Base-by-base conservation (phyloP, 148 eudicot species). In the Rhododendron mucronatum region DNA sequence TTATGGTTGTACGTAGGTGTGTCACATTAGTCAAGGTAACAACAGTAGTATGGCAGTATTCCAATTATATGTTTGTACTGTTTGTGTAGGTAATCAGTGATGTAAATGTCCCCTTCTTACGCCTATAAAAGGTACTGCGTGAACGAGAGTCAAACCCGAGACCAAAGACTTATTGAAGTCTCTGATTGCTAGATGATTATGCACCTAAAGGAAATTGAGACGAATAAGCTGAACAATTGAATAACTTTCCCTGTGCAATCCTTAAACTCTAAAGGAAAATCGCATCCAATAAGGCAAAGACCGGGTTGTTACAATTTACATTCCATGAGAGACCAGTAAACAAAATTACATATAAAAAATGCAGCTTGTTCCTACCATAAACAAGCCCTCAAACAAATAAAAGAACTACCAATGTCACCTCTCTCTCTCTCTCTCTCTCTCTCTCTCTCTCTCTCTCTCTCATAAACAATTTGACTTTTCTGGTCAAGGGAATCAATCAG, bases 291-390 rank as follows among this genome's bases (percentile, higher is more conserved):
- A 47, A 35, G 53, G 21, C 55, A 44, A 67, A 84, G 74, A 21
- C 75, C 35, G 39, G 77, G 82, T 33, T 39, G 74, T 87, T 83
- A 86, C 81, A 87, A 88, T 91, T 91, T 91, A 91, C 93, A 89
- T 82, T 88, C 86, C 85, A 65, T 41, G 65, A 78, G 53, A 78
- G 79, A 71, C 86, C 50, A 75, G 37, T n/a, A 13, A 83, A 80
- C 63, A 86, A 84, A 78, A 82, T 59, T 82, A 90, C 83, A 86
- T 14, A 78, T 57, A 61, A 81, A 61, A 47, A 55, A 61, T 37
- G 81, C 5, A 50, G 83, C 84, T 53, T 71, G 65, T 16, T 88
- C 63, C 37, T 84, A 84, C 87, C 80, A 85, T 61, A 77, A 88
- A 83, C 88, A 82, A 86, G 81, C 88, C 81, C 85, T 88, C 86